Conservation (phyloP, 2,329 filamentous ascomycete species). For the Xylariaceae sp. region DNA sequence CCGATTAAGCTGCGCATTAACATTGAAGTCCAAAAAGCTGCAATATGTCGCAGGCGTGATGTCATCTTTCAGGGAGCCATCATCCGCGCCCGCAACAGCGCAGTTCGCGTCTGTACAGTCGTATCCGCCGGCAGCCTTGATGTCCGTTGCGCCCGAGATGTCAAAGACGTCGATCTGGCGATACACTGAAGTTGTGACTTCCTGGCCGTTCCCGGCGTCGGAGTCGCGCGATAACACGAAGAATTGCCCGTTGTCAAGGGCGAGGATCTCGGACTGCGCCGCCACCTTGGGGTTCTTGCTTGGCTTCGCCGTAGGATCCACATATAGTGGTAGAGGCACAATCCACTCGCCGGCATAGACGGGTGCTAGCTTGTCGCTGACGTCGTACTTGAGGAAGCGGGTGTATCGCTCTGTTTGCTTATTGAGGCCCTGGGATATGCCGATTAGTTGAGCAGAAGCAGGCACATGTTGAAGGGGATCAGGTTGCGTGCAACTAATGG, state of each 20-base stretch:
- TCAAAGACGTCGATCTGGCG: conserved; percentile 75
- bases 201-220: conserved; percentile 63
- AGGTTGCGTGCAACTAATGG: background rate
- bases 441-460: conserved; percentile 2
- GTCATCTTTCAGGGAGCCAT: conserved; percentile 59
- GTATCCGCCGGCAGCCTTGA: conserved; percentile 54
- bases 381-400: conserved; percentile 69
- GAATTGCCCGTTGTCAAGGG: conserved; percentile 68
- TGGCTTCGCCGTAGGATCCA: conserved; percentile 56
- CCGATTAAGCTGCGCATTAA: conserved; percentile 66
- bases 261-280: conserved; percentile 73
- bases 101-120: conserved; percentile 45
- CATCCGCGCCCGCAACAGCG: conserved; percentile 36
- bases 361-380: conserved; percentile 52
- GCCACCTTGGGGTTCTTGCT: conserved; percentile 58
- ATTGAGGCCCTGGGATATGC: conserved; percentile 33
- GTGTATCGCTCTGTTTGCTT: conserved; percentile 62
- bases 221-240: conserved; percentile 71
- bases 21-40: conserved; percentile 71
- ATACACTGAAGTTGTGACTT: conserved; percentile 62
- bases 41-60: conserved; percentile 69
- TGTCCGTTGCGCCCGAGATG: conserved; percentile 65
- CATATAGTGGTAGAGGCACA: conserved; percentile 67
- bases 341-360: conserved; percentile 67
- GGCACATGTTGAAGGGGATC: too few relatives aligned